phyloP scores from a whole-genome alignment of 306 rosid species.

The Cucumis cinereus region DNA sequence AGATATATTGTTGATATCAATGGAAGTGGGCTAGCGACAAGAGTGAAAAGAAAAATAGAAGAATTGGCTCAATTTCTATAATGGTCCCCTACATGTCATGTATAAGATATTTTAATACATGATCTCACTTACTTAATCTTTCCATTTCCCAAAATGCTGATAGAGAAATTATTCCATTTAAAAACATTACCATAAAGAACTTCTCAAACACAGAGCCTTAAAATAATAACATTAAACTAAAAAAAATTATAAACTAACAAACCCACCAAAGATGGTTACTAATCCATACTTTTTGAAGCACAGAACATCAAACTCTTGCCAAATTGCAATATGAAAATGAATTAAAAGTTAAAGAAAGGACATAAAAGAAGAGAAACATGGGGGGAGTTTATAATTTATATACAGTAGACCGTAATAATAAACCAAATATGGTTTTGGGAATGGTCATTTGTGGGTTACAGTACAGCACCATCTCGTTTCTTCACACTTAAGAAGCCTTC shows the following conservation, averaged over 20 bases:
- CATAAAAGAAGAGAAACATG: neutral
- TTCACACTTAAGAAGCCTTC: conserved; percentile 36
- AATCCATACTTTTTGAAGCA: neutral
- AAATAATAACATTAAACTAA: neutral
- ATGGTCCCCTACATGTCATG: too few relatives aligned
- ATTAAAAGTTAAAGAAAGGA: neutral
- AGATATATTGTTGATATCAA: too few relatives aligned
- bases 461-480: neutral
- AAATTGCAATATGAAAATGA: neutral
- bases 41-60: neutral
- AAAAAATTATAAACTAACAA: neutral
- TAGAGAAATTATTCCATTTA: neutral
- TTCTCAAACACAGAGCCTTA: neutral
- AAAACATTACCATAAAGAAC: neutral
- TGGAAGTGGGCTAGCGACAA: neutral
- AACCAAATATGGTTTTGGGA: neutral
- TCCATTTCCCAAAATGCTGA: neutral
- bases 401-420: neutral
- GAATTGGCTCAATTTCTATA: neutral
- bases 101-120: too few relatives aligned
- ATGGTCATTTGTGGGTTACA: neutral
- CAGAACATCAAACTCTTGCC: neutral
- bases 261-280: neutral
- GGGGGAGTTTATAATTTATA: neutral
- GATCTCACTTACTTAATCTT: neutral